Base-by-base conservation (phyloP, 129 eudicot genomes). In the Flaveria ramosissima region DNA sequence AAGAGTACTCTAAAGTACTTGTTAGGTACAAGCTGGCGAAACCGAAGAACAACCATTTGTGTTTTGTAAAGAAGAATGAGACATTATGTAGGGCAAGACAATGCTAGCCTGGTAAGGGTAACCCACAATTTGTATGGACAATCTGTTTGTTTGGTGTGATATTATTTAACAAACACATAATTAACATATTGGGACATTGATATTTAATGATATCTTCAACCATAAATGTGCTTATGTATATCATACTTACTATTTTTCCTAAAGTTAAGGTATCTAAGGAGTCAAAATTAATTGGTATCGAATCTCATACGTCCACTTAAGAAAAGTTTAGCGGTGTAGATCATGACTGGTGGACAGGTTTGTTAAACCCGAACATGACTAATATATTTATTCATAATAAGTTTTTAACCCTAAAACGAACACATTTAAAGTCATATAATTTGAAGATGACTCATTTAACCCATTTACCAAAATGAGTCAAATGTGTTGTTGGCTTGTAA, bases 11-110 rank as follows among this genome's bases (percentile, higher is more conserved):
- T 21, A 53, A 65, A 80, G 79, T 80, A 80, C 84, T 66, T 66
- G 60, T 65, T 80, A 66, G 62, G 83, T 80, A 80, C 80, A 74
- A 74, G 80, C 75, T 80, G 84, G 75, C 84, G 46, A 57, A 65
- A 73, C 27, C 26, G 56, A 68, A 53, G 70, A 73, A 24, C 27
- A 51, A 21, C 78, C 70, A 80, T 73, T 27, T 59, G 57, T 79
- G 55, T 48, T 56, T 23, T 51, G 43, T 15, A 42, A 9, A 67
- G 83, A 74, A 56, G 80, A 80, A 57, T 8, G 80, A 56, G 80
- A 67, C 84, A 74, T 67, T 3, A 74, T 74, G 80, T 80, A 74
- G 84, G 80, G 75, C 75, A 80, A 73, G 80, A 80, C 51, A 74
- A 56, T 45, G 70, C 55, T 73, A 67, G 80, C 84, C 84, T 66